Conservation (phyloP, 768 basidiomycete species). For the Nidularia pulvinata region DNA sequence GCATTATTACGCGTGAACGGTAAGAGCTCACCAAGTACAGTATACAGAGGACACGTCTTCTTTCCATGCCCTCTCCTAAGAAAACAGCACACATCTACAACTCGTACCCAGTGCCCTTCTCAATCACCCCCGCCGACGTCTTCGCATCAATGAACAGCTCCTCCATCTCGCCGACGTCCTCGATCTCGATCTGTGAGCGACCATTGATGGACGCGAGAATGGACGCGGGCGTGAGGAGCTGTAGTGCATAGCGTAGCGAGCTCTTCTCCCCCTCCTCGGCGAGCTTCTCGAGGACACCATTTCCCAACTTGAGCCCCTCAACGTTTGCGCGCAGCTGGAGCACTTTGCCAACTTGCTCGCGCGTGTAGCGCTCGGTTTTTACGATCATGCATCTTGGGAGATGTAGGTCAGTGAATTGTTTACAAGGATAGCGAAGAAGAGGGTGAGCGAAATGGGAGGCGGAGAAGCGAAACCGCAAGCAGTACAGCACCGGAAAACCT, state of each 20-base stretch:
- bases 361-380: conserved; percentile 81
- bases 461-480: neutral
- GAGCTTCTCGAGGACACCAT: conserved; percentile 77
- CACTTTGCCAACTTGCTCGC: conserved; percentile 85
- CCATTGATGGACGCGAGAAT: conserved; percentile 83
- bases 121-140: conserved; percentile 62
- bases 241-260: conserved; percentile 90
- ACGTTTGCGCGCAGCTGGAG: conserved; percentile 84
- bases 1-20: too few species aligned
- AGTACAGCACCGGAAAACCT: neutral
- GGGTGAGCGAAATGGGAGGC: neutral
- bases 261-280: conserved; percentile 82
- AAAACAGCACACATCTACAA: neutral
- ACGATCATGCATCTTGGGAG: conserved; percentile 85
- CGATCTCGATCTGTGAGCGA: conserved; percentile 76
- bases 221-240: conserved; percentile 88
- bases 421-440: neutral
- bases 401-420: neutral
- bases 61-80: neutral
- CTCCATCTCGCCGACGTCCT: conserved; percentile 93
- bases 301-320: conserved; percentile 78
- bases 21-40: neutral
- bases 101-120: conserved; percentile 31
- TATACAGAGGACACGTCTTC: too few species aligned
- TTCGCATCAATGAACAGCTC: conserved; percentile 97